Evolutionary conservation across 352 stramenopile genomes (phyloP).

Genomic region (Pseudoperonospora humuli): DNA sequence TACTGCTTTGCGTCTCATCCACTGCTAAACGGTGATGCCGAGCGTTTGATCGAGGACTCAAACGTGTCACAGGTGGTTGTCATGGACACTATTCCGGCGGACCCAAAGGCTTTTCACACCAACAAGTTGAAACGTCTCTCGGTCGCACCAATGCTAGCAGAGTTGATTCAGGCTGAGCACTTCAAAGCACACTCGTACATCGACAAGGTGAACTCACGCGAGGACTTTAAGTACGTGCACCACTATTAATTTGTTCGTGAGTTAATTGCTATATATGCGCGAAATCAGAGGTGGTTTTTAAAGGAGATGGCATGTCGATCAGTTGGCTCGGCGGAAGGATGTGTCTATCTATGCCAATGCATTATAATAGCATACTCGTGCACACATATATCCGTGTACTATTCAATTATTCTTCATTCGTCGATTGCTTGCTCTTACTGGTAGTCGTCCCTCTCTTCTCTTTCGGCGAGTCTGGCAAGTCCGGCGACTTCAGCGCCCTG

Average conservation of each 20-base stretch:
- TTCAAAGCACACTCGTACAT: conserved; percentile 89
- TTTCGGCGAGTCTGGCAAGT: conserved; percentile 13
- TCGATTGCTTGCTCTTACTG: conserved; percentile 16
- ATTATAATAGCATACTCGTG: conserved; percentile 24
- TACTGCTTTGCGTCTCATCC: conserved; percentile 89
- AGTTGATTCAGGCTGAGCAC: conserved; percentile 88
- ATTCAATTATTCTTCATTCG: conserved; percentile 28
- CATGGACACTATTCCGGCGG: conserved; percentile 84
- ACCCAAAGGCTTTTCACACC: conserved; percentile 49
- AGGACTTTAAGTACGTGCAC: conserved; percentile 84
- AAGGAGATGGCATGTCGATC: conserved; percentile 15
- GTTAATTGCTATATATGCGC: conserved; percentile 1
- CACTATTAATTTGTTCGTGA: conserved; percentile 46
- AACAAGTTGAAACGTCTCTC: conserved; percentile 86
- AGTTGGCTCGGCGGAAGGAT: background rate
- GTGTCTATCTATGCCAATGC: conserved; percentile 8
- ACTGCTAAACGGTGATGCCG: conserved; percentile 81
- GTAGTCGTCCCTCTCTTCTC: conserved; percentile 19
- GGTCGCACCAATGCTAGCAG: conserved; percentile 82
- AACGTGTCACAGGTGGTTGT: conserved; percentile 82
- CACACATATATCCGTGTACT: conserved; percentile 21
- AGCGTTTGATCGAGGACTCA: conserved; percentile 79
- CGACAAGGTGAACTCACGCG: conserved; percentile 71
- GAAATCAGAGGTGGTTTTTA: conserved; percentile 11
- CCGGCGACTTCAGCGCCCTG: conserved; percentile 11